phyloP scores from a whole-genome alignment of 1,139 yeast species.

The Candida sp. region DNA sequence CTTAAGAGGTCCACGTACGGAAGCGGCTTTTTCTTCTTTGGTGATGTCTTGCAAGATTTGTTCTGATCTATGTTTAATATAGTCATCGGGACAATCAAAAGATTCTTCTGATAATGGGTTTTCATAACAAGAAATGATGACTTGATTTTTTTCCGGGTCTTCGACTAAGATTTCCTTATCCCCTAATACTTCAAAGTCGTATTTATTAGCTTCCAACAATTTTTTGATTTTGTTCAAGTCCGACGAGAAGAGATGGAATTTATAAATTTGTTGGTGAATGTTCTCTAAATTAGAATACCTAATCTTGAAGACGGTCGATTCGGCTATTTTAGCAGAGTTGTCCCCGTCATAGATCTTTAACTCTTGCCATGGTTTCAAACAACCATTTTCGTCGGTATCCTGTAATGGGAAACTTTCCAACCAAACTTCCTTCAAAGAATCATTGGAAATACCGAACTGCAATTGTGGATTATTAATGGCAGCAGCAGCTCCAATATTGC shows the following conservation, averaged over 20 bases:
- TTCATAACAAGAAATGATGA: constrained; percentile 41
- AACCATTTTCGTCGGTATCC: constrained; percentile 42
- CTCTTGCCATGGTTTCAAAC: constrained; percentile 59
- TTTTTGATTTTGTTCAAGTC: constrained; percentile 36
- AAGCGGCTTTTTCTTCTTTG: constrained; percentile 1
- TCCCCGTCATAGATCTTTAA: constrained; percentile 53
- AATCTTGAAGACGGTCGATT: constrained; percentile 48
- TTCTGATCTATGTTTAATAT: constrained; percentile 16
- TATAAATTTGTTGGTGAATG: constrained; percentile 24
- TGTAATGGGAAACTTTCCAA: constrained; percentile 64
- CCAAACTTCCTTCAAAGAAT: constrained; percentile 70
- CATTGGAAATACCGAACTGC: constrained; percentile 55
- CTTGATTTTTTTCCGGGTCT: constrained; percentile 58
- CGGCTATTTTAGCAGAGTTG: constrained; percentile 22
- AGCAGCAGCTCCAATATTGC: constrained; percentile 37
- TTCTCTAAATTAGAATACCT: constrained; percentile 43
- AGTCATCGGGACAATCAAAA: constrained; percentile 29
- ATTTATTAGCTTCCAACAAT: constrained; percentile 24
- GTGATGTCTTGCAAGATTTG: constrained; percentile 12
- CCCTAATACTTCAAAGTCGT: constrained; percentile 12
- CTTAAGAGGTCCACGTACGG: constrained; percentile 11
- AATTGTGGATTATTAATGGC: constrained; percentile 24
- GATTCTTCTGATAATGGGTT: constrained; percentile 24
- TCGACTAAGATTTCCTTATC: constrained; percentile 20
- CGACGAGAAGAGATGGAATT: constrained; percentile 51